phyloP scores from a whole-genome alignment of 352 stramenopile genomes.

The Globisporangium mamillatum region DNA sequence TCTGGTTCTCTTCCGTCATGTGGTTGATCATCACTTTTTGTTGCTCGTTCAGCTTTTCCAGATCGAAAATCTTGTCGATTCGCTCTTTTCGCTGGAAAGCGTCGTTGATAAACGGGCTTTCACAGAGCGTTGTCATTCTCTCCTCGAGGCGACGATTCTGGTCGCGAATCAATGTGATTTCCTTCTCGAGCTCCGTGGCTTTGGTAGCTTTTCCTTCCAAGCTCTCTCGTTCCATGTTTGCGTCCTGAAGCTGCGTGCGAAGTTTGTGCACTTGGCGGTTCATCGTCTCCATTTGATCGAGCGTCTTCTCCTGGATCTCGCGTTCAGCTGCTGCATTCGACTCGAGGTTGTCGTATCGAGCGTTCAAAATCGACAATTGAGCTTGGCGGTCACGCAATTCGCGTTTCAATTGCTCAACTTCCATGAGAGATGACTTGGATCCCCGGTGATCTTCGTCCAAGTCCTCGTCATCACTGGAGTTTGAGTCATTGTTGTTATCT shows the following conservation, averaged over 20 bases:
- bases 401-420: conserved; percentile 59
- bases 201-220: conserved; percentile 60
- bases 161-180: conserved; percentile 66
- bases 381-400: conserved; percentile 82
- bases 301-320: conserved; percentile 89
- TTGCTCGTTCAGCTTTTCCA: conserved; percentile 81
- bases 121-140: conserved; percentile 87
- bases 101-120: conserved; percentile 93
- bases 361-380: conserved; percentile 82
- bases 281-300: conserved; percentile 88
- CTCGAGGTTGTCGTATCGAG: conserved; percentile 88
- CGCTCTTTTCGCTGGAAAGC: conserved; percentile 85
- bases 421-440: conserved; percentile 19
- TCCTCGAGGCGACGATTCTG: conserved; percentile 89
- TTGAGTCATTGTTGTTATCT: conserved; percentile 34
- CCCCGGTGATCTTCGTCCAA: conserved; percentile 24
- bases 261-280: conserved; percentile 91
- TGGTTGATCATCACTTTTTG: conserved; percentile 72
- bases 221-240: conserved; percentile 75
- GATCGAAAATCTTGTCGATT: conserved; percentile 81
- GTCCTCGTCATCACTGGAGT: conserved; percentile 18
- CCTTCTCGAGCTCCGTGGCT: conserved; percentile 74
- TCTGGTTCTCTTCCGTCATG: conserved; percentile 76
- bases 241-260: conserved; percentile 76
- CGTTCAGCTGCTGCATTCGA: conserved; percentile 72